phyloP scores from a whole-genome alignment of 768 basidiomycete genomes.

The Mycena pura region DNA sequence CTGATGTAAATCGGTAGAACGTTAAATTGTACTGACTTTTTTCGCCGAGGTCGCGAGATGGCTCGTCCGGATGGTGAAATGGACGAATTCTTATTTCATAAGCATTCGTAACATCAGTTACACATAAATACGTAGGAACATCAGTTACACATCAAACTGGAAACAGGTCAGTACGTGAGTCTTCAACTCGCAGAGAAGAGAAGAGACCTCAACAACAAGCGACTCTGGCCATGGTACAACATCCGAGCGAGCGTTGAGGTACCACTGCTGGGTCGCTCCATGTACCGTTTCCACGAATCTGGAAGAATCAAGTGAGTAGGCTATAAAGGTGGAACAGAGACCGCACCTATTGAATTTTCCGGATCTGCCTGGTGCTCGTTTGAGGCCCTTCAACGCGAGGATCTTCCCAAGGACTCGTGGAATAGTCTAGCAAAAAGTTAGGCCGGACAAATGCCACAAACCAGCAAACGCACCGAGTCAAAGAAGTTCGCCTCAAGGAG shows the following conservation, averaged over 20 bases:
- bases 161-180: neutral
- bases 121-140: too few species aligned
- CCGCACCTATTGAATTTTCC: conserved; percentile 48
- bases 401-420: conserved; percentile 52
- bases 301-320: neutral
- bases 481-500: conserved; percentile 48
- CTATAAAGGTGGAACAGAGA: neutral
- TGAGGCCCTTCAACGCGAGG: conserved; percentile 50
- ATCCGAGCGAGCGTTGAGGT: conserved; percentile 41
- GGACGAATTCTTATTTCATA: too few species aligned
- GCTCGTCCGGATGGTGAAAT: too few species aligned
- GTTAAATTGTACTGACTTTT: too few species aligned
- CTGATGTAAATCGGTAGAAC: too few species aligned
- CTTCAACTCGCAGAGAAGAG: neutral
- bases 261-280: conserved; percentile 25
- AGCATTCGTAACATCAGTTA: too few species aligned
- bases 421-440: conserved; percentile 42
- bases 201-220: conserved; percentile 45
- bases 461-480: conserved; percentile 38
- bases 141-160: conserved; percentile 12
- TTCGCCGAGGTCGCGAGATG: too few species aligned
- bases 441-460: neutral
- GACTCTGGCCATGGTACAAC: conserved; percentile 53
- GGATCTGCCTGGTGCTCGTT: conserved; percentile 43
- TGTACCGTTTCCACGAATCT: conserved; percentile 48